Base-by-base conservation (phyloP, 768 basidiomycete species). In the Mycena maculata region DNA sequence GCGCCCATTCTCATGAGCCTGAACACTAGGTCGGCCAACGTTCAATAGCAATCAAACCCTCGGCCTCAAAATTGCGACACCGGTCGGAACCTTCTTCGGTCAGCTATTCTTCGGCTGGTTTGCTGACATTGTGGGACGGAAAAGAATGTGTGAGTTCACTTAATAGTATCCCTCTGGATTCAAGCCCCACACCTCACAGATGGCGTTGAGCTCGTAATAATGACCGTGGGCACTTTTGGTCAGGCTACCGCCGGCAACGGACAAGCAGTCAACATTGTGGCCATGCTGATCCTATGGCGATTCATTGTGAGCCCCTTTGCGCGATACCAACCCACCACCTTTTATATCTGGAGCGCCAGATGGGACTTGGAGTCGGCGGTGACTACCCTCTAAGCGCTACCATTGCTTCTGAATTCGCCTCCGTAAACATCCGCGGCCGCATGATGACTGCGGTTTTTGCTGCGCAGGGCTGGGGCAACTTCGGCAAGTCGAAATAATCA, bases 361-460 rank as follows among this genome's bases (percentile, higher is more conserved):
- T 84, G 60, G 69, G 81, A 18, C 6, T 36, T 2, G 94, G 94
- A 5, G 92, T 96, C 20, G 94, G 94, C 5, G 94, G 94, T 12
- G 95, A 96, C 71, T 96, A 96, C 75, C 95, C 95, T 11, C 76
- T 96, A 0, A 88, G 87, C 59, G 92, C 94, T 12, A 91, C 95
- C 73, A 96, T 96, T 72, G 90, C 94, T 4, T 94, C 92, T 31
- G 95, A 96, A 75, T 96, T 96, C 71, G 91, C 95, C 1, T 85
- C 92, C 0, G 91, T 89, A 15, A 85, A 85, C 42, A 87, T 83
- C 50, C 87, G 95, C 69, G 95, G 95, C 41, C n/a, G n/a, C n/a
- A n/a, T n/a, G n/a, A n/a, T n/a, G n/a, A n/a, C n/a, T n/a, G n/a
- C n/a, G n/a, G n/a, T 95, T 0, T 96, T 96, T 68, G 89, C 94